Base-by-base conservation (phyloP, 768 basidiomycete species). In the Termitomyces sp. region DNA sequence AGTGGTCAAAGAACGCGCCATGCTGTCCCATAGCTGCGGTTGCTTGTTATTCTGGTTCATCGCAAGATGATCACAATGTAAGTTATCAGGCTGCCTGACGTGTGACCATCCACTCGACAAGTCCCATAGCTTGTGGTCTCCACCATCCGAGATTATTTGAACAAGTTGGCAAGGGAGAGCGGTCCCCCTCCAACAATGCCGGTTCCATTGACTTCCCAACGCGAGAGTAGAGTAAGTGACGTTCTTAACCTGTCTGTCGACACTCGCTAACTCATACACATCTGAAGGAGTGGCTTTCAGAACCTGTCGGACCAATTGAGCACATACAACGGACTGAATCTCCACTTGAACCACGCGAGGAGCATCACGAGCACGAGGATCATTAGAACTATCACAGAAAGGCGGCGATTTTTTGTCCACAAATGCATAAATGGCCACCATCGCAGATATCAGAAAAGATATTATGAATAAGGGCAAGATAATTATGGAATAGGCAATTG, bases 31-130 rank as follows among this genome's bases (percentile, higher is more conserved):
- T 92, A 53, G 90, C 84, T 6, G 72, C 91, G 16, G 84, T 80
- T 25, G 89, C 85, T 4, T 88, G 86, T 60, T 91, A 89, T 68
- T 91, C 90, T 15, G 90, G 90, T 25, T 89, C 89, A 40, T 88
- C 86, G 43, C 76, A 82, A 52, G 90, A 92, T 53, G 90, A 92
- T 66, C 90, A 92, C 63, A 80, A 76, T 56, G 89, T 92, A 62
- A 53, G 86, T n/a, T 13, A 44, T 27, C 25, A 10, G 33, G n/a
- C 33, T 25, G 15, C 40, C 32, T 13, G n/a, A 45, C 20, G 13
- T 11, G 10, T 25, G 7, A n/a, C n/a, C 31, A 35, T 18, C 13
- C 5, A 5, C 13, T 45, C 7, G n/a, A n/a, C n/a, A 35, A 36
- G 29, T 44, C 16, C 6, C 45, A 5, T 53, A 90, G 88, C 75